Evolutionary conservation across 345 rosid species (phyloP).

Genomic region (Euphorbia pulcherrima): DNA sequence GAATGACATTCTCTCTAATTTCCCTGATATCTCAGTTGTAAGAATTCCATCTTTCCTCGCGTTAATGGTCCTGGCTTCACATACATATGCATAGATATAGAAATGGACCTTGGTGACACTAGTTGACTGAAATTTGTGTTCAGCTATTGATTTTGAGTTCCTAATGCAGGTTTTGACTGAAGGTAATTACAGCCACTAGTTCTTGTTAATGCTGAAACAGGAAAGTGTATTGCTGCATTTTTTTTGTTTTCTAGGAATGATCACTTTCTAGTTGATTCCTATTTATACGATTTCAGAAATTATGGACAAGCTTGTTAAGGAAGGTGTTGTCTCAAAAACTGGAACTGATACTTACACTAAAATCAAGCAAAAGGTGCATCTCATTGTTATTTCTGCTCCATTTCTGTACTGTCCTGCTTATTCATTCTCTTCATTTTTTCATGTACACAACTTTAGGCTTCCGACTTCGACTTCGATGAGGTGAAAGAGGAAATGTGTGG

Average conservation of each 20-base stretch:
- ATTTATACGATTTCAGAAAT: slow-evolving; percentile 54
- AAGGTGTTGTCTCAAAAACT: slow-evolving; percentile 50
- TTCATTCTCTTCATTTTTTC: slow-evolving; percentile 1
- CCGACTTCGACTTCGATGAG: slow-evolving; percentile 45
- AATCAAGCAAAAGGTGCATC: slow-evolving; percentile 53
- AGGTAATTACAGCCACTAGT: slow-evolving; percentile 46
- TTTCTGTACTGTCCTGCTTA: neutral
- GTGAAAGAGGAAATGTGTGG: slow-evolving; percentile 77
- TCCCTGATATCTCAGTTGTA: slow-evolving; percentile 82
- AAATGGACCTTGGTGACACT: neutral
- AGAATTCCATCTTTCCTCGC: slow-evolving; percentile 5
- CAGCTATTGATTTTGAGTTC: neutral
- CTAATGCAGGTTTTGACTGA: slow-evolving; percentile 36
- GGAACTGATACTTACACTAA: slow-evolving; percentile 60
- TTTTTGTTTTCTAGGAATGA: neutral
- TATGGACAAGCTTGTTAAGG: slow-evolving; percentile 70
- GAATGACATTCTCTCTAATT: slow-evolving; percentile 70
- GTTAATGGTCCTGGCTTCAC: neutral
- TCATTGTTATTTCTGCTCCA: neutral
- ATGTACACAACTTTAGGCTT: slow-evolving; percentile 34
- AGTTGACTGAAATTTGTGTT: neutral
- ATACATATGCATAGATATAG: neutral
- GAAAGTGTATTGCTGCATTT: slow-evolving; percentile 12
- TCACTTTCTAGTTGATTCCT: slow-evolving; percentile 9
- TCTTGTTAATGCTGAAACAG: slow-evolving; percentile 16